These are phyloP conservation scores for Diaporthe citrichinensis DNA, from an alignment of 2,329 filamentous ascomycete genomes.

Conservation along the genomic window DNA sequence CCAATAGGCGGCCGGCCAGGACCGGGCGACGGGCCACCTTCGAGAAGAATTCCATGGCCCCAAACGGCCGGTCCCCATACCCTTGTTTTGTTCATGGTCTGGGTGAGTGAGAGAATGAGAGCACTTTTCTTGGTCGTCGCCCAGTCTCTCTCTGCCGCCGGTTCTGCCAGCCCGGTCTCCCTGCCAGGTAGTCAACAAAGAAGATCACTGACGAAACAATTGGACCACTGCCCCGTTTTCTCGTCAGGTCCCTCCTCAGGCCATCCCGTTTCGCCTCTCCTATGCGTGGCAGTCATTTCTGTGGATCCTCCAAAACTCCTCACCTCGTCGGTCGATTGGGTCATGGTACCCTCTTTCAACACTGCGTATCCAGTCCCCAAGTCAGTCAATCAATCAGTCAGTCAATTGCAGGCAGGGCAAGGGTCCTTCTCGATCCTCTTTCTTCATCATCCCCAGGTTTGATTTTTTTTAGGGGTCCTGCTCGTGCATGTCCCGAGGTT, in stretches of 20 bases:
- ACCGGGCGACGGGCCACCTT: slow-evolving; percentile 11
- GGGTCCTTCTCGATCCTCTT: background rate
- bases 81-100: background rate
- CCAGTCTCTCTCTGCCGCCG: background rate
- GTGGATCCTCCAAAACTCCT: background rate
- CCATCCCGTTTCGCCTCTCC: background rate
- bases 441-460: background rate
- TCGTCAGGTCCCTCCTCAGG: background rate
- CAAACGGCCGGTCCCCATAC: slow-evolving; percentile 14
- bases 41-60: slow-evolving; percentile 37
- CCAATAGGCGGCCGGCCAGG: slow-evolving; percentile 5
- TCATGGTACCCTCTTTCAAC: background rate
- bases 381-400: slow-evolving; percentile 5
- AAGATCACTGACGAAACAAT: slow-evolving; percentile 29
- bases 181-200: slow-evolving; percentile 23
- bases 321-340: background rate
- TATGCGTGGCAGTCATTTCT: background rate
- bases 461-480: slow-evolving; percentile 15
- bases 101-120: background rate
- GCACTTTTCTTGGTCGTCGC: background rate
- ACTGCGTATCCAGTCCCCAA: background rate
- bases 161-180: background rate
- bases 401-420: background rate
- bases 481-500: slow-evolving; percentile 25
- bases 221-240: slow-evolving; percentile 18